phyloP scores from a whole-genome alignment of 176 grass and related monocot species.

The Rhipidocladum racemiflorum region DNA sequence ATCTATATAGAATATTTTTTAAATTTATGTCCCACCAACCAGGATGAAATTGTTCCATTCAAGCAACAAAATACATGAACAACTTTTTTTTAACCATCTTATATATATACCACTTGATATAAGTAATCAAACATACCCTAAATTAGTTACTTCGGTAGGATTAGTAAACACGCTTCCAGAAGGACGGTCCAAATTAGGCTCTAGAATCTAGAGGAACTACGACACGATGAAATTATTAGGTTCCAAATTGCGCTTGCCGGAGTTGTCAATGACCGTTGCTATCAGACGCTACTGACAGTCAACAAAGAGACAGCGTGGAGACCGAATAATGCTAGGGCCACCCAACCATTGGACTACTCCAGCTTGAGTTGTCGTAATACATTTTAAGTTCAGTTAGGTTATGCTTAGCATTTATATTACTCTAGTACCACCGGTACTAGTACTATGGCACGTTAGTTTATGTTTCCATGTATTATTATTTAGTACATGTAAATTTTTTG shows the following conservation, averaged over 20 bases:
- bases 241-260: conserved; percentile 13
- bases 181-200: conserved; percentile 32
- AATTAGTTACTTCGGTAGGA: too few relatives aligned
- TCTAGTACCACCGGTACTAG: neutral
- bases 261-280: conserved; percentile 43
- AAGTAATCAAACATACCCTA: too few relatives aligned
- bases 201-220: conserved; percentile 23
- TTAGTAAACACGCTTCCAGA: conserved; percentile 30
- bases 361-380: neutral
- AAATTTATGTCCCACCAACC: too few relatives aligned
- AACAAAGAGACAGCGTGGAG: conserved; percentile 21
- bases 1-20: too few relatives aligned
- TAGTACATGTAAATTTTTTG: too few relatives aligned
- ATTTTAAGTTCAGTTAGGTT: neutral
- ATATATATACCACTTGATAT: too few relatives aligned
- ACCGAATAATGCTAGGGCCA: conserved; percentile 19
- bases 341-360: neutral
- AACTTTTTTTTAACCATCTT: too few relatives aligned
- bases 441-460: neutral
- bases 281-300: conserved; percentile 20
- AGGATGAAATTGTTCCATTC: too few relatives aligned
- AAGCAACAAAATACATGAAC: too few relatives aligned
- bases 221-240: conserved; percentile 17
- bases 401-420: neutral
- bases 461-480: too few relatives aligned